Evolutionary conservation across 2,329 filamentous ascomycete genomes (phyloP).

Genomic region (Paecilomyces fulvus): DNA sequence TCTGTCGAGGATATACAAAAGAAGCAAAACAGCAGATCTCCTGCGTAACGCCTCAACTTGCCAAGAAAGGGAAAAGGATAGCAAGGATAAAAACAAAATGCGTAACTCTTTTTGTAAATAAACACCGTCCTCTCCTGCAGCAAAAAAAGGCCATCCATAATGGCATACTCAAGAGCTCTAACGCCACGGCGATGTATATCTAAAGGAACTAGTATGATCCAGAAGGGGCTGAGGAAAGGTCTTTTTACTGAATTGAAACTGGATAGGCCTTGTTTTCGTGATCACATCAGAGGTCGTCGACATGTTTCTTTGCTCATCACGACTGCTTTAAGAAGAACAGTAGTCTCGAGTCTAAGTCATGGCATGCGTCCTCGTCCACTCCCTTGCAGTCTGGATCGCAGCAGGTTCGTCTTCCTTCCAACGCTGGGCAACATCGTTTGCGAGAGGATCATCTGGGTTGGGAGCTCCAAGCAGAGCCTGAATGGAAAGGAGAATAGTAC

Average conservation of each 20-base stretch:
- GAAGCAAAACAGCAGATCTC: not conserved
- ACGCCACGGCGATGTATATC: not conserved
- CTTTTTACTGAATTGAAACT: not conserved
- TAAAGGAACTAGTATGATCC: not conserved
- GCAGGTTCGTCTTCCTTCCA: slow-evolving; percentile 96
- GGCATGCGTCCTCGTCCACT: slow-evolving; percentile 85
- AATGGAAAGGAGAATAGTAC: slow-evolving; percentile 96
- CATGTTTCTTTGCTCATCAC: slow-evolving; percentile 8
- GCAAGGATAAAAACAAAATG: not conserved
- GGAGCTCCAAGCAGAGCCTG: slow-evolving; percentile 92
- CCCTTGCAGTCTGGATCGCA: slow-evolving; percentile 82
- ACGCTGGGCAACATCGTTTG: slow-evolving; percentile 91
- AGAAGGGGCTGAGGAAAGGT: not conserved
- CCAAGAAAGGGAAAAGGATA: not conserved
- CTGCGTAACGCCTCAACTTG: not conserved
- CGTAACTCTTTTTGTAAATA: not conserved
- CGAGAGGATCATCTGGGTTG: slow-evolving; percentile 96
- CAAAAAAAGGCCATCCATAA: not conserved
- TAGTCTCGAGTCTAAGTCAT: slow-evolving; percentile 34
- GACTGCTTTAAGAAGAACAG: slow-evolving; percentile 3
- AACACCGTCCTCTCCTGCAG: not conserved
- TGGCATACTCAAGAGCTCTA: not conserved
- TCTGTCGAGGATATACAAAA: not conserved
- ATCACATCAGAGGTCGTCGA: slow-evolving; percentile 20
- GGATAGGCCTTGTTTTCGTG: not conserved